Evolutionary conservation across 352 stramenopile species (phyloP).

Genomic region (Pythium chondricola): DNA sequence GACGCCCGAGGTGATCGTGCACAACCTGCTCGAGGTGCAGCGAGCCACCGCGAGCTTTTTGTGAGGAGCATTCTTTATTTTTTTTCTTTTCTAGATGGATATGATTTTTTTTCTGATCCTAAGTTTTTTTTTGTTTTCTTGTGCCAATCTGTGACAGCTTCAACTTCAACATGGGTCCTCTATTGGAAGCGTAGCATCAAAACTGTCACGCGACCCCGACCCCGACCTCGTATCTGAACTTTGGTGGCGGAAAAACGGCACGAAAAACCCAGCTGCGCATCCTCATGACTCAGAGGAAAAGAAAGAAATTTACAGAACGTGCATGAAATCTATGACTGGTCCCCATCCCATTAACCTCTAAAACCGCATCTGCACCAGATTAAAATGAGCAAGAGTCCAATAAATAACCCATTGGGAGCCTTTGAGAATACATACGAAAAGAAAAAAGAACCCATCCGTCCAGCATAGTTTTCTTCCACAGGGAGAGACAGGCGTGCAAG

Average conservation of each 20-base stretch:
- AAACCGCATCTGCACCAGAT: not conserved
- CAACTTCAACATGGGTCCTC: conserved; percentile 19
- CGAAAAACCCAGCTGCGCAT: conserved; percentile 4
- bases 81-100: too few species aligned
- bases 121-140: too few species aligned
- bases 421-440: not conserved
- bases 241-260: not conserved
- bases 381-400: too few species aligned
- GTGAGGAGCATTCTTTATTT: conserved; percentile 28
- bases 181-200: conserved; percentile 8
- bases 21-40: conserved; percentile 86
- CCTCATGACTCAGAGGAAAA: conserved; percentile 16
- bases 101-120: too few species aligned
- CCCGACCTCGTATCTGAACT: conserved; percentile 8
- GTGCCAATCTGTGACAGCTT: not conserved
- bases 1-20: conserved; percentile 80
- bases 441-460: conserved; percentile 14
- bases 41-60: conserved; percentile 63
- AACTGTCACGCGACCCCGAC: not conserved
- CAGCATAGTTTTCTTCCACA: not conserved
- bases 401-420: too few species aligned
- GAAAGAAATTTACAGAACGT: conserved; percentile 8
- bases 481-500: conserved; percentile 13
- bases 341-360: not conserved
- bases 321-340: not conserved